These are phyloP conservation scores for Petasospora rhodanensis DNA, from an alignment of 1,139 yeast genomes.

Conservation along the genomic window DNA sequence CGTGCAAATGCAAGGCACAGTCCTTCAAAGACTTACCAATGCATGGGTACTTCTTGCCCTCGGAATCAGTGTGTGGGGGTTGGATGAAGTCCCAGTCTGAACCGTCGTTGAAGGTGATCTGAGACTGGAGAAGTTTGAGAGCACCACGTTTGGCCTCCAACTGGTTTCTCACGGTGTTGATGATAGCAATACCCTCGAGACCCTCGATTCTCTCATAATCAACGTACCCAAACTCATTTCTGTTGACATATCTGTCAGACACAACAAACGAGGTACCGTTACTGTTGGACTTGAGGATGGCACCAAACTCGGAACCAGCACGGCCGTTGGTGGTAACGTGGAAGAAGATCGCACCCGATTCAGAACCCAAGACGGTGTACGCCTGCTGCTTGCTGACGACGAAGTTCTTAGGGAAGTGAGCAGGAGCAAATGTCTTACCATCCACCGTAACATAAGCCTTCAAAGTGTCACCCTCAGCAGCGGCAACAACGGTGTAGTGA, in stretches of 20 bases:
- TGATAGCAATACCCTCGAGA: slow-evolving; percentile 80
- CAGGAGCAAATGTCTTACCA: slow-evolving; percentile 76
- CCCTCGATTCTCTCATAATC: slow-evolving; percentile 86
- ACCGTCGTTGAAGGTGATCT: slow-evolving; percentile 88
- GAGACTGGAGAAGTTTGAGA: slow-evolving; percentile 57
- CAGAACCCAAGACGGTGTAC: slow-evolving; percentile 77
- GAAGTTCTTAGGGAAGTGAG: slow-evolving; percentile 71
- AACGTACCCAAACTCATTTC: slow-evolving; percentile 70
- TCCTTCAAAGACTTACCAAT: slow-evolving; percentile 43
- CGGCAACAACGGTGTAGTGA: slow-evolving; percentile 69
- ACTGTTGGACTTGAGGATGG: slow-evolving; percentile 86
- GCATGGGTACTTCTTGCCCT: slow-evolving; percentile 57
- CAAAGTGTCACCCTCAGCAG: slow-evolving; percentile 38
- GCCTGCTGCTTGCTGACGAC: slow-evolving; percentile 65
- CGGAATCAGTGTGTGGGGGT: slow-evolving; percentile 65
- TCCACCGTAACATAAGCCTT: slow-evolving; percentile 75
- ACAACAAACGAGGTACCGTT: slow-evolving; percentile 90
- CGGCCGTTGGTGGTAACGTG: slow-evolving; percentile 69
- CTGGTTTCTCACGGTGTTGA: slow-evolving; percentile 62
- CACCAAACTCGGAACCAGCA: slow-evolving; percentile 60
- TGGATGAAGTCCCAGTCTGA: slow-evolving; percentile 72
- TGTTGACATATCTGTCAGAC: slow-evolving; percentile 68
- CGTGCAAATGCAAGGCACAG: slow-evolving; percentile 85
- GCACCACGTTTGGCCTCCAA: slow-evolving; percentile 39
- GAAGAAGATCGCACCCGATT: slow-evolving; percentile 69